Conservation (phyloP, 495 filamentous ascomycete genomes). For the Penicillium steckii region DNA sequence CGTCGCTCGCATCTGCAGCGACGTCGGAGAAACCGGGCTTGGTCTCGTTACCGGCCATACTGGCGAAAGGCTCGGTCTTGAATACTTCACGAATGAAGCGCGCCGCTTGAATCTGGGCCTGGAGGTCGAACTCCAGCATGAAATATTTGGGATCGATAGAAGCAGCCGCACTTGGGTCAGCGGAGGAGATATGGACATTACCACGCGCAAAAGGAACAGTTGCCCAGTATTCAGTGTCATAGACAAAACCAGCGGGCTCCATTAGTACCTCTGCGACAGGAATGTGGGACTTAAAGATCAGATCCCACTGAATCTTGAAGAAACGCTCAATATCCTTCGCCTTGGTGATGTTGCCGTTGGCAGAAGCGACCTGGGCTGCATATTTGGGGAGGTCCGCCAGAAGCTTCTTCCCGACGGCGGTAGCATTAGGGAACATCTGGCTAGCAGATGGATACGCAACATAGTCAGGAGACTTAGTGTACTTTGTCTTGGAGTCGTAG, state of each 20-base stretch:
- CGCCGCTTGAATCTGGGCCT: conserved; percentile 28
- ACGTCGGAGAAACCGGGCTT: conserved; percentile 17
- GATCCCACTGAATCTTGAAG: conserved; percentile 24
- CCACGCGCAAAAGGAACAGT: conserved; percentile 53
- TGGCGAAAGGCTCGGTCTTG: conserved; percentile 19
- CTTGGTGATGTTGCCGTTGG: conserved; percentile 19
- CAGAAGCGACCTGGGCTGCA: conserved; percentile 16
- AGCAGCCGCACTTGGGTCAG: conserved; percentile 34
- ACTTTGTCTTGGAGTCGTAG: conserved; percentile 12
- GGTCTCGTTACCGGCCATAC: conserved; percentile 16
- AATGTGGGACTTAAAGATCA: conserved; percentile 35
- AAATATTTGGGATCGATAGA: conserved; percentile 55
- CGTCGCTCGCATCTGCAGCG: conserved; percentile 15
- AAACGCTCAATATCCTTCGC: conserved; percentile 15
- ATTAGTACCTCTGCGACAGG: conserved; percentile 41
- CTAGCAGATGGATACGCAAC: conserved; percentile 18
- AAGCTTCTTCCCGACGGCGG: conserved; percentile 14
- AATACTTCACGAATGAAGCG: conserved; percentile 28
- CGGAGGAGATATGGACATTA: conserved; percentile 51
- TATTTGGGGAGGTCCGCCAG: conserved; percentile 18
- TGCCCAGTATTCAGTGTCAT: conserved; percentile 42
- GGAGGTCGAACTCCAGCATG: conserved; percentile 49
- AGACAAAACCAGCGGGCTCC: conserved; percentile 19
- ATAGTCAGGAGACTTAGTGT: conserved; percentile 12
- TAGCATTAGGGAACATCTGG: conserved; percentile 18